Evolutionary conservation across 73 alveolate genomes (phyloP).

Genomic region (Blepharisma stoltei): DNA sequence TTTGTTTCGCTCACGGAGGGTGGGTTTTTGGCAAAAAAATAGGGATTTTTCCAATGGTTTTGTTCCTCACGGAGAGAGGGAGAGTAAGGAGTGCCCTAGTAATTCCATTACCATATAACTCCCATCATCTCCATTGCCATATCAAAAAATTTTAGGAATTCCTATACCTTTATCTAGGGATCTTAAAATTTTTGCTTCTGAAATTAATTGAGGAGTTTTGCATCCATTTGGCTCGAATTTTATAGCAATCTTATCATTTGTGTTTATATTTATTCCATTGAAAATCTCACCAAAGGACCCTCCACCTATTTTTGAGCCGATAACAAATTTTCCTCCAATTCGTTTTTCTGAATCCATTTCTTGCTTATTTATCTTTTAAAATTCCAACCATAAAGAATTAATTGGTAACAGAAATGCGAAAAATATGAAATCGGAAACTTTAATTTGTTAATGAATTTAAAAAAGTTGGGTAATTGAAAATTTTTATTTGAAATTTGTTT

Average conservation of each 20-base stretch:
- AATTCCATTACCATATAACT: constrained; percentile 82
- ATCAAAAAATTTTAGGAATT: constrained; percentile 58
- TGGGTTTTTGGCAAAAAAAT: no score
- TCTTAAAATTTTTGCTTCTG: constrained; percentile 26
- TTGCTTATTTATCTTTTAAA: no score
- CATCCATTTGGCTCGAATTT: constrained; percentile 37
- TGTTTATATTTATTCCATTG: constrained; percentile 30
- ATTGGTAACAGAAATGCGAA: no score
- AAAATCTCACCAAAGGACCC: constrained; percentile 46
- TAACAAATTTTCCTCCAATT: not conserved
- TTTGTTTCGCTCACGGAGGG: no score
- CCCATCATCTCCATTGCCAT: constrained; percentile 58
- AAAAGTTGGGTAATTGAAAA: no score
- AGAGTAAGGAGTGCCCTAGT: constrained; percentile 78
- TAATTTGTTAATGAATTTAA: no score
- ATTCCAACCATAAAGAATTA: no score
- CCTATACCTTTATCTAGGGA: constrained; percentile 30
- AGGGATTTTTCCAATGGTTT: no score
- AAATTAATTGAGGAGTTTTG: not conserved
- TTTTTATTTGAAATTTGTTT: no score
- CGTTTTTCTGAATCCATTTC: not conserved
- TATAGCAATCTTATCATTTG: constrained; percentile 40
- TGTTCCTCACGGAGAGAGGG: no score
- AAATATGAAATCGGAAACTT: no score
- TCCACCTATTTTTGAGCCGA: not conserved